A percentile compares a stretch with the other conserved stretches of the same genome.
phyloP scores from a whole-genome alignment of 257 asterid species.

The Ligustrum vulgare region DNA sequence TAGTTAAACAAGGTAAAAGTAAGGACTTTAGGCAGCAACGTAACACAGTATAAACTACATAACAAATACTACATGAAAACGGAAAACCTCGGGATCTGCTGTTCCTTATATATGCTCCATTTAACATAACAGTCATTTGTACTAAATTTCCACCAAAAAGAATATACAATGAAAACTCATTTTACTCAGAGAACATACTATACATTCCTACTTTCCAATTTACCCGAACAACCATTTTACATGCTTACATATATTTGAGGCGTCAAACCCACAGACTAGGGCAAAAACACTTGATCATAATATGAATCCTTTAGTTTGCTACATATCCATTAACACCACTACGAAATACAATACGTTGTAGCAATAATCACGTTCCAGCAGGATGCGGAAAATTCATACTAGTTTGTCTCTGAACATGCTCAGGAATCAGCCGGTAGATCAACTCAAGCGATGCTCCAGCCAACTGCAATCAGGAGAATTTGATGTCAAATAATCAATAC shows the following conservation, averaged over 20 bases:
- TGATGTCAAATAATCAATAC: conserved; percentile 15
- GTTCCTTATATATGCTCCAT: neutral
- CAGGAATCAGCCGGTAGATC: conserved; percentile 45
- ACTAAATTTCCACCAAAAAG: conserved; percentile 23
- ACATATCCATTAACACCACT: neutral
- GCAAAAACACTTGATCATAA: conserved; percentile 21
- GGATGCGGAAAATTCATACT: conserved; percentile 29
- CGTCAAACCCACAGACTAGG: conserved; percentile 12
- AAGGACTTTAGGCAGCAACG: neutral
- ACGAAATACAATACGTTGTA: neutral
- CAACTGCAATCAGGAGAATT: conserved; percentile 31
- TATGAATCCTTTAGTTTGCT: neutral
- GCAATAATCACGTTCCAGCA: conserved; percentile 22
- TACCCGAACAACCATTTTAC: conserved; percentile 21
- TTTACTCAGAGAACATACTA: conserved; percentile 22
- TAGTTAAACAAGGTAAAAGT: too few relatives aligned
- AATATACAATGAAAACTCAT: conserved; percentile 32
- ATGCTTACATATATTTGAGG: conserved; percentile 25
- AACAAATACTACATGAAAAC: neutral
- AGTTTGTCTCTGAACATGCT: conserved; percentile 42
- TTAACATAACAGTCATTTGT: neutral
- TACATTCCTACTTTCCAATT: conserved; percentile 24
- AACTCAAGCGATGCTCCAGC: conserved; percentile 46
- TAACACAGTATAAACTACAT: neutral
- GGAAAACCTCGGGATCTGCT: neutral